Percentiles rank a stretch among this genome's conserved stretches.
phyloP scores from a whole-genome alignment of 2,329 filamentous ascomycete genomes.

The Colletotrichum tanaceti region DNA sequence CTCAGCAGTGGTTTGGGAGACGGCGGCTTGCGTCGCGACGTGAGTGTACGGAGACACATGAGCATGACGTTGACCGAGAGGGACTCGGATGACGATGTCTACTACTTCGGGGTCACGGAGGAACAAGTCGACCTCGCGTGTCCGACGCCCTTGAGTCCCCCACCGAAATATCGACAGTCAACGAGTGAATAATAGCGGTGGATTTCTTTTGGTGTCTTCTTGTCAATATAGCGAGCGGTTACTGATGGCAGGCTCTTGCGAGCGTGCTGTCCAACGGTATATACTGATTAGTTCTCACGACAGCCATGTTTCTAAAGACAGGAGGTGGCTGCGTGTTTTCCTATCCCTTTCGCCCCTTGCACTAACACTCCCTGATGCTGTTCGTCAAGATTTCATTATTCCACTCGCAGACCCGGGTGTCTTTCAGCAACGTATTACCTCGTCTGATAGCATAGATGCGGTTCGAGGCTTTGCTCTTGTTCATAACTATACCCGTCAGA shows the following conservation, averaged over 20 bases:
- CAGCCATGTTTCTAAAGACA: neutral
- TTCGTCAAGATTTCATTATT: neutral
- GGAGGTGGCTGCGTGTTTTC: neutral
- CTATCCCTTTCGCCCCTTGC: too few relatives aligned
- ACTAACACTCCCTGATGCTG: too few relatives aligned
- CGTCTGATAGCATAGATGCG: too few relatives aligned
- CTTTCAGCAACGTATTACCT: neutral
- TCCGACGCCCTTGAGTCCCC: slow-evolving; percentile 32
- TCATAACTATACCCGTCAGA: too few relatives aligned
- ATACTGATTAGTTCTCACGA: too few relatives aligned
- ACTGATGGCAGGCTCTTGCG: too few relatives aligned
- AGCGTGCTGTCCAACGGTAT: too few relatives aligned
- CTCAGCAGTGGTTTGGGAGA: neutral
- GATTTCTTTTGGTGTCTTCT: neutral
- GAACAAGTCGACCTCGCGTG: slow-evolving; percentile 28
- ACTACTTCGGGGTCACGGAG: slow-evolving; percentile 25
- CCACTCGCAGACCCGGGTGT: neutral
- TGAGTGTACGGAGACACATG: slow-evolving; percentile 21
- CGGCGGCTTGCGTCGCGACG: neutral
- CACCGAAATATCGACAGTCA: slow-evolving; percentile 21
- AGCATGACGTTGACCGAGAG: slow-evolving; percentile 33
- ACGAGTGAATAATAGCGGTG: too few relatives aligned
- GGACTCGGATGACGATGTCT: slow-evolving; percentile 35
- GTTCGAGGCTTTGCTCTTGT: too few relatives aligned
- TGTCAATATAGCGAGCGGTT: too few relatives aligned